Evolutionary conservation across 345 rosid genomes (phyloP).

Genomic region (Aquilaria sinensis): DNA sequence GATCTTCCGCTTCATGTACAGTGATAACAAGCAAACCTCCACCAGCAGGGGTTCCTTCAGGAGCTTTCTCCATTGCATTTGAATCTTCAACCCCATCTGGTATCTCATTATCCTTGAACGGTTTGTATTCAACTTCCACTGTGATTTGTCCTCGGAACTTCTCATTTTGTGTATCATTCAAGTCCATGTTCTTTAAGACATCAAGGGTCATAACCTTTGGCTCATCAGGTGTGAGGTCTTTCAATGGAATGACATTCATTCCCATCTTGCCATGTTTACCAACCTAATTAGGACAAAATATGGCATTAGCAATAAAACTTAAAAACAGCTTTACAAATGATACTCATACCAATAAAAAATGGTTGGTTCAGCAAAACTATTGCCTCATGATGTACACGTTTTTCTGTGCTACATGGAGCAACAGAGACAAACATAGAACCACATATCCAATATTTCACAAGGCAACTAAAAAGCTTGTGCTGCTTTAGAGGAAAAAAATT

Average conservation of each 20-base stretch:
- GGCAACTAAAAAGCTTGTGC: neutral
- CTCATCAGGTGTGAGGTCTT: constrained; percentile 73
- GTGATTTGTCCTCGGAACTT: constrained; percentile 78
- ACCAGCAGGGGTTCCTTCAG: constrained; percentile 78
- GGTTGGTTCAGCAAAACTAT: too few species aligned
- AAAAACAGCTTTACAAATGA: too few species aligned
- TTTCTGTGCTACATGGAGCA: neutral
- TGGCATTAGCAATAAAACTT: neutral
- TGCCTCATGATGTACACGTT: neutral
- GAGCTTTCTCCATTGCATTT: constrained; percentile 62
- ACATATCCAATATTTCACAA: neutral
- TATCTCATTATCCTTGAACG: constrained; percentile 57
- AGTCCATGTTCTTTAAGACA: constrained; percentile 72
- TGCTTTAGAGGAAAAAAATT: neutral
- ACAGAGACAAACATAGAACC: neutral
- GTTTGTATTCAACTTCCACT: constrained; percentile 58
- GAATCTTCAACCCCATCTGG: constrained; percentile 38
- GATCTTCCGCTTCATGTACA: constrained; percentile 88
- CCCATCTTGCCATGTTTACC: constrained; percentile 95
- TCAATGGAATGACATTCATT: constrained; percentile 59
- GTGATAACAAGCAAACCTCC: constrained; percentile 84
- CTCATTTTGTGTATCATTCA: constrained; percentile 58
- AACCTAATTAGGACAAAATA: constrained; percentile 36
- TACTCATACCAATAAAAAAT: too few species aligned
- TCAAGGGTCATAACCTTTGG: constrained; percentile 62